Conservation (phyloP, 495 filamentous ascomycete species). For the Hypoxylon cercidicola region DNA sequence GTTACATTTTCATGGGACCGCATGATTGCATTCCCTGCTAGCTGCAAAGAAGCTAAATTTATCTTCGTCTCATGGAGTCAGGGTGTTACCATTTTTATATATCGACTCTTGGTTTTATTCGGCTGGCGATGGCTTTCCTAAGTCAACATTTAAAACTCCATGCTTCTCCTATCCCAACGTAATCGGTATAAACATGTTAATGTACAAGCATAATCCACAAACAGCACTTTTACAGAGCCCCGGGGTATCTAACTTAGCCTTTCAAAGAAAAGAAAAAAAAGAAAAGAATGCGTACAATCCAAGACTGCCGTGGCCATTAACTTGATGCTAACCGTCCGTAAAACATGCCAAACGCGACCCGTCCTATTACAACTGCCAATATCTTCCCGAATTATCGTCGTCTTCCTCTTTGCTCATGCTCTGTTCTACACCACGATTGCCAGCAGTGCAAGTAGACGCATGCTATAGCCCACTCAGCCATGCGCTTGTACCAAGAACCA, state of each 20-base stretch:
- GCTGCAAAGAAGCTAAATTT: neutral
- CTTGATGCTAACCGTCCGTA: neutral
- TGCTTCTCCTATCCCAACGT: neutral
- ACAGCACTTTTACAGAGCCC: neutral
- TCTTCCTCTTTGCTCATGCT: neutral
- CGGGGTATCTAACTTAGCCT: constrained; percentile 9
- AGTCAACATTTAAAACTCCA: neutral
- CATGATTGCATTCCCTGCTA: neutral
- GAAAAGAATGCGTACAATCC: constrained; percentile 5
- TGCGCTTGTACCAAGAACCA: constrained; percentile 26
- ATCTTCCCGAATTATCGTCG: constrained; percentile 13
- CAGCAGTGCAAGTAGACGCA: neutral
- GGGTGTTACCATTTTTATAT: neutral
- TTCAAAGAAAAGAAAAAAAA: constrained; percentile 3
- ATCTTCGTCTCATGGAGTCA: neutral
- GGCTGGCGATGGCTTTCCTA: neutral
- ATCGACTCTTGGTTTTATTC: neutral
- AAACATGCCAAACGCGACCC: too few species aligned
- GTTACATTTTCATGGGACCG: constrained; percentile 11
- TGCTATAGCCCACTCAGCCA: constrained; percentile 36
- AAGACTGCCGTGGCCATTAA: constrained; percentile 1
- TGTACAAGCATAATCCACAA: neutral
- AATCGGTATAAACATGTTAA: neutral
- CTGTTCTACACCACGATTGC: neutral
- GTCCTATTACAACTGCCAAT: too few species aligned